Conservation (phyloP, 2,329 filamentous ascomycete genomes). For the Pseudogymnoascus sp. region DNA sequence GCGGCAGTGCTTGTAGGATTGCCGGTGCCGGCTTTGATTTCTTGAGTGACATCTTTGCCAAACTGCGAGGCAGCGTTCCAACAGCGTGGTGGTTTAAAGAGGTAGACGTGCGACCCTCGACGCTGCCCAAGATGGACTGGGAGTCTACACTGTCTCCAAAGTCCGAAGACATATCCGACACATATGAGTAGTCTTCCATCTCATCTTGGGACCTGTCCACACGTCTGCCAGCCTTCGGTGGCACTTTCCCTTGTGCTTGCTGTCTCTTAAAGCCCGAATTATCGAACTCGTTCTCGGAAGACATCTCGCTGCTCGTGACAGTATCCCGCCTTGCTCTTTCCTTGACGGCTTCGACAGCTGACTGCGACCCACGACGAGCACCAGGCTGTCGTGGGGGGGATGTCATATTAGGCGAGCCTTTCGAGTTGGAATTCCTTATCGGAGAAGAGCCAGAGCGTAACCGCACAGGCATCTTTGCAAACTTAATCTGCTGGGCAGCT, state of each 20-base stretch:
- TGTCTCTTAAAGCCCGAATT: slow-evolving; percentile 55
- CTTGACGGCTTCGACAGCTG: slow-evolving; percentile 60
- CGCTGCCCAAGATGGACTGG: slow-evolving; percentile 58
- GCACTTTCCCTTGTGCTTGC: slow-evolving; percentile 50
- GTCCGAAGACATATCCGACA: slow-evolving; percentile 53
- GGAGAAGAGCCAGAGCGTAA: slow-evolving; percentile 83
- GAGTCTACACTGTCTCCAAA: slow-evolving; percentile 63
- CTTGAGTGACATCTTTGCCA: slow-evolving; percentile 54
- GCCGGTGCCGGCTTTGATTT: slow-evolving; percentile 49
- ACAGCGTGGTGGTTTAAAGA: slow-evolving; percentile 46
- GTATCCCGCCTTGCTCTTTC: slow-evolving; percentile 65
- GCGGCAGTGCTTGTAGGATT: slow-evolving; percentile 57
- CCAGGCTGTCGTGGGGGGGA: slow-evolving; percentile 52
- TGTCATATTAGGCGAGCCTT: slow-evolving; percentile 58
- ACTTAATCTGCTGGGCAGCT: slow-evolving; percentile 84
- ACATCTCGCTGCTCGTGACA: slow-evolving; percentile 73
- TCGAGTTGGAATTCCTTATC: slow-evolving; percentile 56
- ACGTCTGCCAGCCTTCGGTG: slow-evolving; percentile 43
- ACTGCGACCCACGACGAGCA: slow-evolving; percentile 58
- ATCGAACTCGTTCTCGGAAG: slow-evolving; percentile 72
- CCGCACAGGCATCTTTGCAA: slow-evolving; percentile 88
- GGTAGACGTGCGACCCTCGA: slow-evolving; percentile 46
- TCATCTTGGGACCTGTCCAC: slow-evolving; percentile 45
- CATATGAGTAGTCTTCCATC: slow-evolving; percentile 52
- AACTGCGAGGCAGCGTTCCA: slow-evolving; percentile 53